Conservation (phyloP, 257 asterid genomes). For the Echium plantagineum region DNA sequence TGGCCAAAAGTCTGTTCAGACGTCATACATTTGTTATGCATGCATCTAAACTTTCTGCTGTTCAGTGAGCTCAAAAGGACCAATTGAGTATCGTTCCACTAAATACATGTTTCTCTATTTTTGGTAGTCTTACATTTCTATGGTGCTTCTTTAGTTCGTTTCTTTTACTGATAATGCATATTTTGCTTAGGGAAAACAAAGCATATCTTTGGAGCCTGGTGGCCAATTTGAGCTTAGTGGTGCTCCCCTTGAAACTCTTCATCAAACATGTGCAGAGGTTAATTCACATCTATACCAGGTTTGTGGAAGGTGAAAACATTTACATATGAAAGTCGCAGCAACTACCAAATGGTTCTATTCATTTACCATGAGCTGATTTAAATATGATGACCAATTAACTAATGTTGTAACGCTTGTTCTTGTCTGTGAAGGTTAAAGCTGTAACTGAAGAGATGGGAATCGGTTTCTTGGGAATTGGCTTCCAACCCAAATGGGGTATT, state of each 20-base stretch:
- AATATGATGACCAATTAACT: background rate
- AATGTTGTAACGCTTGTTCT: constrained; percentile 2
- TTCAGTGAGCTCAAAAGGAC: background rate
- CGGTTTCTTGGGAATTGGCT: constrained; percentile 87
- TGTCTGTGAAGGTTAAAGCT: constrained; percentile 72
- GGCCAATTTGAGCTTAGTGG: constrained; percentile 99
- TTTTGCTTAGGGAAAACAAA: constrained; percentile 67
- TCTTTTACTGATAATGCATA: background rate
- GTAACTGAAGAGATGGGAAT: constrained; percentile 98
- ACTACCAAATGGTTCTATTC: background rate
- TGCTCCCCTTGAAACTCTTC: constrained; percentile 93
- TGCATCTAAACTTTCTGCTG: background rate
- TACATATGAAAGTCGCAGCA: background rate
- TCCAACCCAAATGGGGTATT: constrained; percentile 87
- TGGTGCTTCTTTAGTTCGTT: background rate
- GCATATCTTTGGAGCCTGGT: constrained; percentile 95
- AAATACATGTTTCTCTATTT: background rate
- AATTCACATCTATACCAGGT: constrained; percentile 97
- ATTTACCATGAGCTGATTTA: background rate
- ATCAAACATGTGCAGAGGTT: constrained; percentile 97
- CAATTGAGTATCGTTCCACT: background rate
- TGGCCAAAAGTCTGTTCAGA: background rate
- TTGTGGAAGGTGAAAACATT: constrained; percentile 9
- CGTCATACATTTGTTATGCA: background rate
- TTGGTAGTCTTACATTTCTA: background rate